Conservation (phyloP, 345 rosid genomes). For the Salix caprea region DNA sequence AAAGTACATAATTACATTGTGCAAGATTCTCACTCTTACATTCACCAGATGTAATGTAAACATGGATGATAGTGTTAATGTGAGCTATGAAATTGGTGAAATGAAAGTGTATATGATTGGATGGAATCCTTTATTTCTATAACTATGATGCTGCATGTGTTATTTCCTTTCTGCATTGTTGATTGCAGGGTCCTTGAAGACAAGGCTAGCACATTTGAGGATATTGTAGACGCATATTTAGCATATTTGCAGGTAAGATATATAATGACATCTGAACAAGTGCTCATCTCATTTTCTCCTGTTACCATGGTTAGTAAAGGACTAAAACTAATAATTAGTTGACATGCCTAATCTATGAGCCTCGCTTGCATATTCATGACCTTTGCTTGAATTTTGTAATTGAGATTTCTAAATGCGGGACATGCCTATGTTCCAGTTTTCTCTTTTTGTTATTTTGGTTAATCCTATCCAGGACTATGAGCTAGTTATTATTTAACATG, state of each 20-base stretch:
- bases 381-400: not conserved
- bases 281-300: not conserved
- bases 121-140: not conserved
- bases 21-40: slow-evolving; percentile 1
- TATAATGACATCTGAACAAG: not conserved
- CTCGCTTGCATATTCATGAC: not conserved
- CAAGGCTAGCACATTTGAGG: slow-evolving; percentile 70
- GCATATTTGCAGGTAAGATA: slow-evolving; percentile 75
- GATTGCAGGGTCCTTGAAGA: slow-evolving; percentile 59
- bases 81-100: not conserved
- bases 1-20: not conserved
- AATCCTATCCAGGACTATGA: not conserved
- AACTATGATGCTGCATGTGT: not conserved
- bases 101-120: not conserved
- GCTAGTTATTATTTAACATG: not conserved
- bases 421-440: not conserved
- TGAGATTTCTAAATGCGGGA: not conserved
- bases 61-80: not conserved
- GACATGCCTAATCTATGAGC: not conserved
- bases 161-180: slow-evolving; percentile 1
- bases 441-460: not conserved
- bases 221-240: slow-evolving; percentile 83
- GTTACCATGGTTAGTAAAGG: not conserved
- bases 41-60: not conserved
- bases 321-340: not conserved